A percentile compares a stretch with the other conserved stretches of the same genome.
These are phyloP conservation scores for Gonium pectorale DNA, from an alignment of 139 green algal species.

Conservation along the genomic window DNA sequence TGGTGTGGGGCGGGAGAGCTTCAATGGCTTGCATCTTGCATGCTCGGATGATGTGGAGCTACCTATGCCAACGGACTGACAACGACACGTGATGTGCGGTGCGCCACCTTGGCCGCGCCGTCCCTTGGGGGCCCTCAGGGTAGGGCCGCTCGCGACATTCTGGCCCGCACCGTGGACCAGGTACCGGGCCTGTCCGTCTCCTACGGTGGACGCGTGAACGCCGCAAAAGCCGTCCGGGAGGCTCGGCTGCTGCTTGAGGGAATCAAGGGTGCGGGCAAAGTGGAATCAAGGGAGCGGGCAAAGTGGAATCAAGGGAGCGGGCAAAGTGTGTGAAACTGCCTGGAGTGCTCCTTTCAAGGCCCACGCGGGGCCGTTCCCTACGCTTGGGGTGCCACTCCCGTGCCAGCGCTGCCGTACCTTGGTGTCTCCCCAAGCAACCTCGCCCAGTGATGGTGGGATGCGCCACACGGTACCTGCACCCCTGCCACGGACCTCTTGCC, in stretches of 20 bases:
- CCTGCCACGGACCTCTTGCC: too few species aligned
- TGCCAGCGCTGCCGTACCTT: neutral
- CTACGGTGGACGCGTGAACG: neutral
- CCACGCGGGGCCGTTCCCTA: neutral
- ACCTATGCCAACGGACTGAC: neutral
- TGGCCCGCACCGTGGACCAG: neutral
- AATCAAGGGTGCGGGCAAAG: neutral
- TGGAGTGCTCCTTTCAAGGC: neutral
- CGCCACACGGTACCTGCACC: too few species aligned
- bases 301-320: too few species aligned
- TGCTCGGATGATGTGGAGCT: neutral
- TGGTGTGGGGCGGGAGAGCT: neutral
- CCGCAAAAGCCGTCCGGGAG: neutral
- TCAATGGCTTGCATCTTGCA: neutral
- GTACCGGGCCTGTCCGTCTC: neutral
- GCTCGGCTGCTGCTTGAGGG: neutral
- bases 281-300: too few species aligned
- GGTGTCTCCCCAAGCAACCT: too few species aligned
- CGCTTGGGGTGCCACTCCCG: neutral
- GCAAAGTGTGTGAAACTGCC: neutral
- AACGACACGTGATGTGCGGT: neutral
- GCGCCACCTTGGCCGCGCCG: neutral
- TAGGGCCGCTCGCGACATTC: neutral
- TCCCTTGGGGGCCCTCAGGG: neutral
- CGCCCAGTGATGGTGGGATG: too few species aligned